Percentiles rank a stretch among this genome's conserved stretches.
Evolutionary conservation across 345 rosid species (phyloP).

Genomic region (Schrenkiella parvula): DNA sequence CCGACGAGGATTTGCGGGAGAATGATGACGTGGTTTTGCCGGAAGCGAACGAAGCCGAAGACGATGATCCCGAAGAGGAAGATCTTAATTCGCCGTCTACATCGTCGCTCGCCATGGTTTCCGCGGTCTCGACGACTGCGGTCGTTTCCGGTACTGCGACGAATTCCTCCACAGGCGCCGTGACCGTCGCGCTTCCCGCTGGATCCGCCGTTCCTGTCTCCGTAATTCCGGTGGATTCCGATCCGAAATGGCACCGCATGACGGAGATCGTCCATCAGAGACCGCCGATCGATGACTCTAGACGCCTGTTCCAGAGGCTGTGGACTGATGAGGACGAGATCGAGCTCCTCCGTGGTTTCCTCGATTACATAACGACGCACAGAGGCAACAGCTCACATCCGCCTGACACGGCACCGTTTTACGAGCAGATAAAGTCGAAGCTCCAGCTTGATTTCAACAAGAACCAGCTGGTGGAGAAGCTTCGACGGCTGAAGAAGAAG

Average conservation of each 20-base stretch:
- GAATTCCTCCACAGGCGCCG: slow-evolving; percentile 30
- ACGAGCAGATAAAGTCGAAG: slow-evolving; percentile 89
- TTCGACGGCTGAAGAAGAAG: slow-evolving; percentile 89
- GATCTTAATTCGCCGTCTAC: slow-evolving; percentile 50
- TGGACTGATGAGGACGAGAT: slow-evolving; percentile 99
- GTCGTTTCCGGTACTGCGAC: slow-evolving; percentile 25
- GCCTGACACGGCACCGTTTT: slow-evolving; percentile 82
- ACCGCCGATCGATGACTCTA: slow-evolving; percentile 58
- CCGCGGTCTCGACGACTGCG: slow-evolving; percentile 21
- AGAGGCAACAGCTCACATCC: slow-evolving; percentile 56
- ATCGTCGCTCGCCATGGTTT: slow-evolving; percentile 31
- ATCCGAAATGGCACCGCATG: slow-evolving; percentile 34
- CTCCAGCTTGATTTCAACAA: slow-evolving; percentile 96
- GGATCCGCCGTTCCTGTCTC: slow-evolving; percentile 38
- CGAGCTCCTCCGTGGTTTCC: slow-evolving; percentile 91
- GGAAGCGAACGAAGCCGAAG: slow-evolving; percentile 33
- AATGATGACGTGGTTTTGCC: slow-evolving; percentile 41
- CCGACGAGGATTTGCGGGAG: slow-evolving; percentile 36
- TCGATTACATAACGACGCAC: slow-evolving; percentile 58
- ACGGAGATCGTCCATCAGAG: slow-evolving; percentile 35
- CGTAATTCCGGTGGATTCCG: slow-evolving; percentile 40
- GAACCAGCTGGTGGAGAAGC: slow-evolving; percentile 96
- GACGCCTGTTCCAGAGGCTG: slow-evolving; percentile 80
- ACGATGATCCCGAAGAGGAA: slow-evolving; percentile 54
- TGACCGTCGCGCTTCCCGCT: slow-evolving; percentile 40